Evolutionary conservation across 2,329 filamentous ascomycete species (phyloP), one percentile per base, ranked within the genome.

Genomic region (Ceratocystis diversiconidia): DNA sequence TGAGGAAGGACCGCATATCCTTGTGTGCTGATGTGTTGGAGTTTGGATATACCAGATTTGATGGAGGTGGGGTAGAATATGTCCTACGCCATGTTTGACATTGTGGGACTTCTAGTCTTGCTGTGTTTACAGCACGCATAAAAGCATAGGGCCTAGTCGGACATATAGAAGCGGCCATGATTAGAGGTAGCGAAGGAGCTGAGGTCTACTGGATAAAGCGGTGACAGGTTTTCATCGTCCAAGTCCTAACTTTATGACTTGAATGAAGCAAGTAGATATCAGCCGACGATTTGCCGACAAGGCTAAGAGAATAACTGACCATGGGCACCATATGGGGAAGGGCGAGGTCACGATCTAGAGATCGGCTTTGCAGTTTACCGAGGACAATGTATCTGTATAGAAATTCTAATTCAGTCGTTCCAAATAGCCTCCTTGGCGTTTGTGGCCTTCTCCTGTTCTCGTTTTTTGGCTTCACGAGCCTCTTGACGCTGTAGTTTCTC

Each of bases 381-480:
- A 41, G 32, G 15, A 10, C 30, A 36, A n/a, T 5, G 10, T n/a
- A 30, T 15, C n/a, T 15, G 41, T 44, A 41, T 5, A 61, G 60
- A 7, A 48, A 3, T 28, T 4, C 59, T 76, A 72, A 87, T 61
- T 76, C 72, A 87, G 72, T 87, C 89, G 67, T 94, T 86, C 94
- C 94, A 97, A 30, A 96, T 80, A n/a, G 89, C 86, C 68, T 82
- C 82, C 79, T 88, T 95, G n/a, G 87, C 86, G 74, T 80, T 84
- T 73, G 92, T 88, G 43, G 84, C 83, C 71, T 87, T 83, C 71
- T 84, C 83, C 69, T 82, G 81, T 71, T 78, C 80, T 69, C 77
- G 76, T 70, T 76, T 82, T 74, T 85, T 83, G 66, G 84, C 83
- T 66, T 85, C 85, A 72, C 80, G 85, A 74, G 92, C 89, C 70